Conservation (phyloP, 352 stramenopile species). For the Pythium utonaiense region DNA sequence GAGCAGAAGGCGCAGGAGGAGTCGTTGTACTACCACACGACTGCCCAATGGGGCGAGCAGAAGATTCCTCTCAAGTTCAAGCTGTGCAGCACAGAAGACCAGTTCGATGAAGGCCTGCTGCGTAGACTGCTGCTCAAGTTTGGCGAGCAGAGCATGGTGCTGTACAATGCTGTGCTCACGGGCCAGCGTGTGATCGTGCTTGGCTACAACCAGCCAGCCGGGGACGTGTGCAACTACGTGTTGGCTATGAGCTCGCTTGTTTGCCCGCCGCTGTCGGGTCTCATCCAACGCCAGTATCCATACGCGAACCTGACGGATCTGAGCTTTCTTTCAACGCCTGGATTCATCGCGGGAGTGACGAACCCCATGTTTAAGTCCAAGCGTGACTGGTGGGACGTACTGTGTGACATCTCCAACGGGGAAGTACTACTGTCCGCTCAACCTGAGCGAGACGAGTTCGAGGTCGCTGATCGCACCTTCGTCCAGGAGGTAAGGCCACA, state of each 20-base stretch:
- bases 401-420: conserved; percentile 84
- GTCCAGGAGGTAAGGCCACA: conserved; percentile 56
- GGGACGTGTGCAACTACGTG: conserved; percentile 85
- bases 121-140: conserved; percentile 71
- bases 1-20: conserved; percentile 42
- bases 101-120: conserved; percentile 77
- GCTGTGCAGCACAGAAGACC: conserved; percentile 78
- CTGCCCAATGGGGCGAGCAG: conserved; percentile 55
- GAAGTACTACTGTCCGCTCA: conserved; percentile 61
- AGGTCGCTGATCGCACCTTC: conserved; percentile 63
- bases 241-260: conserved; percentile 80
- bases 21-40: conserved; percentile 56
- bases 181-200: conserved; percentile 76
- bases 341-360: conserved; percentile 88
- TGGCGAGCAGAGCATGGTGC: conserved; percentile 78
- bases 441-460: conserved; percentile 73
- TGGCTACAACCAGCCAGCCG: conserved; percentile 78
- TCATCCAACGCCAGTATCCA: conserved; percentile 80
- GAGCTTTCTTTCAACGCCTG: conserved; percentile 75
- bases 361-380: conserved; percentile 93
- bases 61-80: conserved; percentile 75
- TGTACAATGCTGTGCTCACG: conserved; percentile 86
- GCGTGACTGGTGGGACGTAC: conserved; percentile 89
- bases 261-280: conserved; percentile 71
- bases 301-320: conserved; percentile 90